These are phyloP conservation scores for Magnaporthales sp. DNA, from an alignment of 2,329 filamentous ascomycete species.

Conservation along the genomic window DNA sequence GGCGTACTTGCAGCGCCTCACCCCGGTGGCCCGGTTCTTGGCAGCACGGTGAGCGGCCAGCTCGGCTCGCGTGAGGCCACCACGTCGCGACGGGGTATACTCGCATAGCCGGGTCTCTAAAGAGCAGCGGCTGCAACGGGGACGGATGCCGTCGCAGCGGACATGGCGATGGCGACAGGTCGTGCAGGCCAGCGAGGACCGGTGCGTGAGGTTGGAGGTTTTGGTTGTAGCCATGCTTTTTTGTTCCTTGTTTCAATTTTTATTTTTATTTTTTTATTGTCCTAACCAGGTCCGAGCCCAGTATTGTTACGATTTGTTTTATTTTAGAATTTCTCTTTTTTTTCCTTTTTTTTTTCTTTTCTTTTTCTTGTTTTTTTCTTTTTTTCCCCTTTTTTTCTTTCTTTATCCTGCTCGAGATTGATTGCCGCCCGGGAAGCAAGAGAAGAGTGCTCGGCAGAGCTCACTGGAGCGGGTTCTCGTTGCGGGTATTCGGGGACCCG, in stretches of 20 bases:
- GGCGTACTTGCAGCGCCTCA: too few relatives aligned
- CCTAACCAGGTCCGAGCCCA: not conserved
- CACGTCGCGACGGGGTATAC: conserved; percentile 42
- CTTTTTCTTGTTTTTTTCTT: too few relatives aligned
- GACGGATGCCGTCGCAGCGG: conserved; percentile 41
- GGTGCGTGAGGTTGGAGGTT: not conserved
- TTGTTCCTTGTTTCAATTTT: too few relatives aligned
- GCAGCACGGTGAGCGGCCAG: conserved; percentile 16
- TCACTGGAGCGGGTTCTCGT: not conserved
- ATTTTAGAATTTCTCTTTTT: not conserved
- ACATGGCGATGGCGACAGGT: conserved; percentile 41
- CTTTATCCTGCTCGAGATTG: too few relatives aligned
- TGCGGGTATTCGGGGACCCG: conserved; percentile 3
- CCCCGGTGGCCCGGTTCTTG: not conserved
- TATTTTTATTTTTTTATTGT: not conserved
- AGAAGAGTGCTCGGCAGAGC: not conserved
- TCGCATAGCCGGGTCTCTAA: conserved; percentile 33
- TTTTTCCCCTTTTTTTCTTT: too few relatives aligned
- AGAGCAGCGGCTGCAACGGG: conserved; percentile 35
- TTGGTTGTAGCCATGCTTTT: not conserved
- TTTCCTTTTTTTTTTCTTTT: too few relatives aligned
- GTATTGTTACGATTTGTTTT: too few relatives aligned
- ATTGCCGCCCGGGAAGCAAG: not conserved
- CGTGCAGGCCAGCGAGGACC: conserved; percentile 34
- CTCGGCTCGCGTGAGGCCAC: conserved; percentile 25